Evolutionary conservation across 306 rosid species (phyloP).

Genomic region (Lathyrus aphaca): DNA sequence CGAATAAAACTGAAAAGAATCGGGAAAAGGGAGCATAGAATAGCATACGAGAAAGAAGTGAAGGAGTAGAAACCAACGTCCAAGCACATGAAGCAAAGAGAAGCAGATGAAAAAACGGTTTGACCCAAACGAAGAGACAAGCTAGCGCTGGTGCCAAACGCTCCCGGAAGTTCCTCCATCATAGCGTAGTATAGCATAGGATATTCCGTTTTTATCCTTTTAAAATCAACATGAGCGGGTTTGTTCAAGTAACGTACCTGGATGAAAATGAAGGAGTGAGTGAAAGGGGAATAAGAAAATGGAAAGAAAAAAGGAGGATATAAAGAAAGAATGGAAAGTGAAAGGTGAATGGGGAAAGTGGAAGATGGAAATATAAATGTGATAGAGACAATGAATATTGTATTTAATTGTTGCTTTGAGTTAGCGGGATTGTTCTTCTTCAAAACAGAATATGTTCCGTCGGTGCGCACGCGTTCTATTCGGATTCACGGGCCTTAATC

Average conservation of each 20-base stretch:
- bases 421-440: too few species aligned
- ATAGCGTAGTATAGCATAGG: background rate
- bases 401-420: too few species aligned
- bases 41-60: slow-evolving; percentile 76
- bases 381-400: too few species aligned
- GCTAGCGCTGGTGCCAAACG: slow-evolving; percentile 91
- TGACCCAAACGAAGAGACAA: slow-evolving; percentile 91
- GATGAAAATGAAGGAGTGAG: background rate
- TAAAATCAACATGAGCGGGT: background rate
- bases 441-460: too few species aligned
- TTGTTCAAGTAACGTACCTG: background rate
- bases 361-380: too few species aligned
- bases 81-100: slow-evolving; percentile 81
- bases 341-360: background rate
- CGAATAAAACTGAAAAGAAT: too few species aligned
- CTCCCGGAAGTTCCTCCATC: slow-evolving; percentile 81
- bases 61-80: slow-evolving; percentile 71
- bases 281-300: background rate
- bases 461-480: too few species aligned
- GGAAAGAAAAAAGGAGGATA: background rate
- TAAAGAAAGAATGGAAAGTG: background rate
- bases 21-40: too few species aligned
- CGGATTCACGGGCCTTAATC: too few species aligned
- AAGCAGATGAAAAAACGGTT: slow-evolving; percentile 69
- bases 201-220: background rate